phyloP scores from a whole-genome alignment of 2,329 filamentous ascomycete species.

The Xylaria sp. region DNA sequence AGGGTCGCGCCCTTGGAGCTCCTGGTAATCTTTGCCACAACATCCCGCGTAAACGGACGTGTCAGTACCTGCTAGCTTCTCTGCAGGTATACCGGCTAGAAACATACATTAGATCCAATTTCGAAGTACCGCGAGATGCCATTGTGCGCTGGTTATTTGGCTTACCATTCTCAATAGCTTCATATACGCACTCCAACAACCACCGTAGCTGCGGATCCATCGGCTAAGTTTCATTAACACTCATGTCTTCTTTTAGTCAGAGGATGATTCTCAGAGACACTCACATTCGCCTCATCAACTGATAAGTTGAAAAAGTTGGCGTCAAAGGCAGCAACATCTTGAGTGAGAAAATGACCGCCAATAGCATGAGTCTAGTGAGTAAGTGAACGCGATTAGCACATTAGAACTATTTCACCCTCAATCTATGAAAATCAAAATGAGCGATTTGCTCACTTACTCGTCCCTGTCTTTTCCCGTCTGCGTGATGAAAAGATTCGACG shows the following conservation, averaged over 20 bases:
- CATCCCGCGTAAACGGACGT: conserved; percentile 21
- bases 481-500: background rate
- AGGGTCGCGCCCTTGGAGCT: background rate
- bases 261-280: background rate
- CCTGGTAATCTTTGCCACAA: background rate
- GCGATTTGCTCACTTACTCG: background rate
- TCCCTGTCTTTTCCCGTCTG: background rate
- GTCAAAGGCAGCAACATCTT: background rate
- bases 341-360: background rate
- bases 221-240: background rate
- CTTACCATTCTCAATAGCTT: conserved; percentile 4
- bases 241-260: background rate
- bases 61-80: conserved; percentile 26
- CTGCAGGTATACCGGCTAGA: conserved; percentile 20
- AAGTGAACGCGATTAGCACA: background rate
- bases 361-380: background rate
- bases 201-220: conserved; percentile 1
- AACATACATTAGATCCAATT: background rate
- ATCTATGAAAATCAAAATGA: background rate
- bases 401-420: background rate
- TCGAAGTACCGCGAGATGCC: background rate
- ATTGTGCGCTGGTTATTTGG: background rate
- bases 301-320: background rate
- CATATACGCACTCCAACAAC: conserved; percentile 5
- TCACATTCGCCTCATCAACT: background rate